Evolutionary conservation across 805 yeast species (phyloP), one percentile per base, ranked within the genome.

Genomic region (Schwanniomyces sp.): DNA sequence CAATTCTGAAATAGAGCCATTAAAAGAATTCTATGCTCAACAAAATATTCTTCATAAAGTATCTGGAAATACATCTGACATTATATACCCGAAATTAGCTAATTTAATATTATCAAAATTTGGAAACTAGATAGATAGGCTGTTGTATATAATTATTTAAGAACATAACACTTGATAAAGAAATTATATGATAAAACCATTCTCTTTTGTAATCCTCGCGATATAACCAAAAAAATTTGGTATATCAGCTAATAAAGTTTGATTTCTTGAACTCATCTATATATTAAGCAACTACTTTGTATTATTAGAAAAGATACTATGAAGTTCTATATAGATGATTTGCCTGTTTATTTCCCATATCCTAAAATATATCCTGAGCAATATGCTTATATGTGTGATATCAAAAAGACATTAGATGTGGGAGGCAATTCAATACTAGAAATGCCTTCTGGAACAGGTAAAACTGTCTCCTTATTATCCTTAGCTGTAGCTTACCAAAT

Each of bases 401-500:
- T 94, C 54, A 94, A 94, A 71, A 83, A 85, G 61, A 88, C 97
- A 0, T 69, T 94, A 44, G 99, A 94, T 74, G 96, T 87, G 1
- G 98, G 97, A 1, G 99, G 99, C 10, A 91, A 91, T 63, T 88
- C 97, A 68, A 91, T 94, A 46, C 68, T 94, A 61, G 99, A 94
- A 71, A 94, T 94, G 99, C 99, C 99, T 56, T 94, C 99, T 5
- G 99, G 99, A 4, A 94, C 99, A 3, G 99, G 99, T 38, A 94
- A 94, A 65, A 94, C 99, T 34, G 88, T 94, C 3, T 91, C 98
- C 0, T 75, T 94, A 63, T 74, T 94, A 27, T 90, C 98, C 0
- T 70, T 94, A 40, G 90, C 98, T 0, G 90, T 94, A 40, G 96
- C 99, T 11, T 94, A 94, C 67, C 99, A 94, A 65, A 84, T 89